phyloP scores from a whole-genome alignment of 345 rosid genomes.

The Salix caprea region DNA sequence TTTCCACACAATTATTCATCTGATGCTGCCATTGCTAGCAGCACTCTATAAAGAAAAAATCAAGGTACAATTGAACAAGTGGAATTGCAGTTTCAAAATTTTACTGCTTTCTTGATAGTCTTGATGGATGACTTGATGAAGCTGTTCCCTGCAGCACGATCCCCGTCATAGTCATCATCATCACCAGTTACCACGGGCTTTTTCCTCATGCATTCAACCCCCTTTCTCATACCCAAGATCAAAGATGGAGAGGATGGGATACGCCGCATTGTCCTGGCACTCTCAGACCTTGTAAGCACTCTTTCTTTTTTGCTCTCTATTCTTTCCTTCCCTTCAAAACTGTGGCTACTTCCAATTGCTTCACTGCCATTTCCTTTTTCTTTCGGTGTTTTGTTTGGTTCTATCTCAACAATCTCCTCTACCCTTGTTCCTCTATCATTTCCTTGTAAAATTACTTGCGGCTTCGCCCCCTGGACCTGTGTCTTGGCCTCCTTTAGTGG shows the following conservation, averaged over 20 bases:
- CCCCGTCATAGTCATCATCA: constrained; percentile 49
- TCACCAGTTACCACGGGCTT: constrained; percentile 58
- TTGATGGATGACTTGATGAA: constrained; percentile 71
- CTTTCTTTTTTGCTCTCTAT: constrained; percentile 45
- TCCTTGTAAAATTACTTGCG: constrained; percentile 6
- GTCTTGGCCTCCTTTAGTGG: constrained; percentile 37
- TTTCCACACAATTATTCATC: constrained; percentile 31
- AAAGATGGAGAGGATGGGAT: constrained; percentile 91
- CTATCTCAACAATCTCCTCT: constrained; percentile 23
- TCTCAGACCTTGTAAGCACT: constrained; percentile 60
- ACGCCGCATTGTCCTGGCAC: constrained; percentile 70
- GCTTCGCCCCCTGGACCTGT: constrained; percentile 19
- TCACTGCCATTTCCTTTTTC: constrained; percentile 1
- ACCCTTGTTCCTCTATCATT: constrained; percentile 13
- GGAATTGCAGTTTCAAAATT: constrained; percentile 21
- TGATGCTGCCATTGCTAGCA: constrained; percentile 1
- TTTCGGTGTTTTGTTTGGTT: constrained; percentile 5
- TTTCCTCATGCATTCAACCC: constrained; percentile 80
- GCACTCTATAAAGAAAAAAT: constrained; percentile 6
- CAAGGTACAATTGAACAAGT: neutral
- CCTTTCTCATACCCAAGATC: constrained; percentile 69
- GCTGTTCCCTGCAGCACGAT: constrained; percentile 47
- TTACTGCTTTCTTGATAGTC: constrained; percentile 66
- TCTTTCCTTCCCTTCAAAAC: constrained; percentile 37
- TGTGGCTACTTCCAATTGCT: constrained; percentile 24